Evolutionary conservation across 768 basidiomycete species (phyloP).

Genomic region (Kwoniella botswanensis): DNA sequence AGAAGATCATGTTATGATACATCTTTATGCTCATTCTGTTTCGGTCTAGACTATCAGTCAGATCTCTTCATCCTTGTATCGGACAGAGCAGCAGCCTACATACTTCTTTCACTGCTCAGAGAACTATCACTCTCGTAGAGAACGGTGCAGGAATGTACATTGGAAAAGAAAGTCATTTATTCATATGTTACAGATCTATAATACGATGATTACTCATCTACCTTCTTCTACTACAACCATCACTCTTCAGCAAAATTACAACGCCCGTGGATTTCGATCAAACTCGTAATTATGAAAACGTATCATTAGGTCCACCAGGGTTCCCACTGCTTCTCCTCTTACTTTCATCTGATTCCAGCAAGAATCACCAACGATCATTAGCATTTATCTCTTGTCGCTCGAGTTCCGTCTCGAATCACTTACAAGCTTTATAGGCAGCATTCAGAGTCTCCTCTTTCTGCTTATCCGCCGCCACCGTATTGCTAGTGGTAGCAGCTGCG

Average conservation of each 20-base stretch:
- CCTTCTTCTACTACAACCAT: background rate
- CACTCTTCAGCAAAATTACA: too few species aligned
- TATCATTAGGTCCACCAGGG: conserved; percentile 11
- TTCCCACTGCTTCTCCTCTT: conserved; percentile 17
- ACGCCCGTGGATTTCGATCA: too few species aligned
- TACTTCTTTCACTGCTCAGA: too few species aligned
- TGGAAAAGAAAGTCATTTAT: too few species aligned
- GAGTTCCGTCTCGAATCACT: background rate
- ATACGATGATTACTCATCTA: too few species aligned
- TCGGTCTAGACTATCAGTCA: too few species aligned
- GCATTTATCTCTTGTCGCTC: background rate
- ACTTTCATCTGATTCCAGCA: conserved; percentile 19
- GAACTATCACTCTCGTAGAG: too few species aligned
- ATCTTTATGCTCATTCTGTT: background rate
- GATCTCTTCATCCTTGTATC: too few species aligned
- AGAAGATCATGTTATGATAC: background rate
- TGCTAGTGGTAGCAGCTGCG: background rate
- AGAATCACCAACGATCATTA: background rate
- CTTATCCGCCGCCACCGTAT: conserved; percentile 4
- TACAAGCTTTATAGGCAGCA: conserved; percentile 33
- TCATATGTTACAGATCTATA: too few species aligned
- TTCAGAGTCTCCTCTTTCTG: conserved; percentile 28
- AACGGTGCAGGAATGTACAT: too few species aligned
- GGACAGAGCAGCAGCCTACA: too few species aligned
- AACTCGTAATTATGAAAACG: background rate